Evolutionary conservation across 352 stramenopile species (phyloP), one percentile per base, ranked within the genome.

Genomic region (Phytophthora podocarpi): DNA sequence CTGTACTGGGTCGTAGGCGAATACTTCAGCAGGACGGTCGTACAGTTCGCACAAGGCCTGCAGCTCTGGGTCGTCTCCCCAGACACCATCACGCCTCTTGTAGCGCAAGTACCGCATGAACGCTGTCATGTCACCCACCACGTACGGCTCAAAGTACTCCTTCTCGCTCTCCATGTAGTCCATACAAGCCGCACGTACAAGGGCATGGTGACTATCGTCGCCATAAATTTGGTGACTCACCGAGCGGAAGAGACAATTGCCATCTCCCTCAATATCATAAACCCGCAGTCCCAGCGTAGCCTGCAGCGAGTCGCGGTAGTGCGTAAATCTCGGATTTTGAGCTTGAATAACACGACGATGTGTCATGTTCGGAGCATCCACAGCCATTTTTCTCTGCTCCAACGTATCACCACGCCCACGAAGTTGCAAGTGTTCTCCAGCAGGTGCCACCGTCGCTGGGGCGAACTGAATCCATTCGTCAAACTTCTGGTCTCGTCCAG

Each of bases 191-290:
- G 70, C 68, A 24, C 97, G 90, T 30, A 99, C 87, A 47, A 98
- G 58, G 1, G 54, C 77, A 70, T 99, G 96, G 66, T 97, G 90
- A 4, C 73, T 70, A 32, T 95, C 79, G 62, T 98, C 83, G 2
- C 95, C 97, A 67, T 99, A 99, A 10, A 99, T 78, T 74, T 99
- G 97, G 59, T 99, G 87, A 49, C 88, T 95, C 28, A 99, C 90
- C 4, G 96, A 90, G 15, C 97, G 93, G 70, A 99, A 99, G 10
- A 99, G 72, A 66, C 97, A 99, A 74, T 99, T 99, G 26, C 97
- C 97, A 68, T 99, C 97, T 7, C 96, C 94, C 53, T 97, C 82
- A 42, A 98, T 89, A 9, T 78, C 54, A 55, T 74, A 67, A 55
- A 93, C 84, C 5, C 53, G 56, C 26, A 93, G 61, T 11, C 72